Conservation (phyloP, 805 yeast genomes). For the Metschnikowia reukaufii region DNA sequence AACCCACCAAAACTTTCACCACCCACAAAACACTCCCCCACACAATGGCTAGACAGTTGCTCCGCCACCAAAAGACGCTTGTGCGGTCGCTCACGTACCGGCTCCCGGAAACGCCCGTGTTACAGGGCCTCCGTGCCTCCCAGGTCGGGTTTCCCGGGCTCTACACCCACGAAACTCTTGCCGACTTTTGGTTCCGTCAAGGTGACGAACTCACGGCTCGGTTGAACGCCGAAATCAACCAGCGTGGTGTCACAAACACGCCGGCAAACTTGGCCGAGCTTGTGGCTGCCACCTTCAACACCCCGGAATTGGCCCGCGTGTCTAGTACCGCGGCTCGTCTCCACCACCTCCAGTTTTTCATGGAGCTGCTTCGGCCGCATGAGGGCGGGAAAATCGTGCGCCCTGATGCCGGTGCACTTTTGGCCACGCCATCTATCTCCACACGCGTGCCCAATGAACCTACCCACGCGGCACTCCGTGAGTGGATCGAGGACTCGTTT, state of each 20-base stretch:
- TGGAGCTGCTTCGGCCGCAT: constrained; percentile 42
- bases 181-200: constrained; percentile 52
- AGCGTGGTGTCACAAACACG: constrained; percentile 29
- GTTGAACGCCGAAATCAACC: constrained; percentile 38
- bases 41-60: constrained; percentile 4
- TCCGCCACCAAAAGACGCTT: constrained; percentile 1
- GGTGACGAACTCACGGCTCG: constrained; percentile 37
- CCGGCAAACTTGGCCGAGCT: constrained; percentile 31
- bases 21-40: neutral
- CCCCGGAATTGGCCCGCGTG: constrained; percentile 45
- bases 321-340: constrained; percentile 48
- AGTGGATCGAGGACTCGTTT: constrained; percentile 60
- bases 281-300: constrained; percentile 42
- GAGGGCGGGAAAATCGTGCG: constrained; percentile 12
- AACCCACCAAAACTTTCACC: neutral
- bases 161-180: constrained; percentile 46
- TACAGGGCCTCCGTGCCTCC: constrained; percentile 30
- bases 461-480: constrained; percentile 33
- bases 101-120: constrained; percentile 32
- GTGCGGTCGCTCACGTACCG: constrained; percentile 29
- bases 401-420: constrained; percentile 32
- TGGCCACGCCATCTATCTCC: constrained; percentile 45
- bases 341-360: constrained; percentile 49
- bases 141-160: constrained; percentile 48
- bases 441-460: constrained; percentile 35